These are phyloP conservation scores for Malassezia obtusa DNA, from an alignment of 1,284 basidiomycete genomes.

Conservation along the genomic window DNA sequence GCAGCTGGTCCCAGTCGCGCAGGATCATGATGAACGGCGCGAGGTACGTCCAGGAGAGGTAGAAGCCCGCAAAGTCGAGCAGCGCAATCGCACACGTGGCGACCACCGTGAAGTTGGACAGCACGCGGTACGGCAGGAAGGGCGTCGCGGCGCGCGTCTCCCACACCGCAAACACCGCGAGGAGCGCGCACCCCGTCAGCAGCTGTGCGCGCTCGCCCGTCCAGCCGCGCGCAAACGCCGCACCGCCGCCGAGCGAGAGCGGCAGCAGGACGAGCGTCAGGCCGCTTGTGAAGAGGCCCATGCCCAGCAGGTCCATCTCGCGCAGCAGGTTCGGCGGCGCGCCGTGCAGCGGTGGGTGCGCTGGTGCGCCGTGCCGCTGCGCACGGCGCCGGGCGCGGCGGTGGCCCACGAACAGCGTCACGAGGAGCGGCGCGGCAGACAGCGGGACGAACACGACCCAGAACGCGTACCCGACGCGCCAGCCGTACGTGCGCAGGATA, in stretches of 20 bases:
- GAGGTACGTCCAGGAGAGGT: conserved; percentile 48
- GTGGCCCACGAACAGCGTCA: conserved; percentile 37
- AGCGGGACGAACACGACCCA: conserved; percentile 38
- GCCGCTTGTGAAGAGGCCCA: conserved; percentile 59
- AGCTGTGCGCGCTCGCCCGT: conserved; percentile 21
- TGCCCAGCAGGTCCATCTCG: conserved; percentile 60
- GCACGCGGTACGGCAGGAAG: conserved; percentile 50
- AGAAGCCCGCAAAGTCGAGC: conserved; percentile 49
- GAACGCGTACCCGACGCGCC: conserved; percentile 68
- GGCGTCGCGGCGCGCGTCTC: conserved; percentile 50
- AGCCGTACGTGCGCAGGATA: conserved; percentile 53
- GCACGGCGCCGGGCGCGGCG: conserved; percentile 28
- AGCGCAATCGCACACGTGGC: conserved; percentile 44
- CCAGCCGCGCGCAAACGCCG: neutral
- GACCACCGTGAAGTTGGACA: conserved; percentile 45
- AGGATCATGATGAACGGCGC: conserved; percentile 42
- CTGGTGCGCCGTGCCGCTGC: neutral
- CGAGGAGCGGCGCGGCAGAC: conserved; percentile 35
- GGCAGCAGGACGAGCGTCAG: conserved; percentile 59
- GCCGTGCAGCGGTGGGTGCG: neutral
- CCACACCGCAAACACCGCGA: conserved; percentile 51
- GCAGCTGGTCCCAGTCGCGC: conserved; percentile 42
- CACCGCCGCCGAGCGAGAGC: conserved; percentile 54
- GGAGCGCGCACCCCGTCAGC: conserved; percentile 49
- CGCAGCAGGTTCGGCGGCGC: conserved; percentile 26